These are phyloP conservation scores for Eucalyptus sideroxylon DNA, from an alignment of 345 rosid genomes.

Conservation along the genomic window DNA sequence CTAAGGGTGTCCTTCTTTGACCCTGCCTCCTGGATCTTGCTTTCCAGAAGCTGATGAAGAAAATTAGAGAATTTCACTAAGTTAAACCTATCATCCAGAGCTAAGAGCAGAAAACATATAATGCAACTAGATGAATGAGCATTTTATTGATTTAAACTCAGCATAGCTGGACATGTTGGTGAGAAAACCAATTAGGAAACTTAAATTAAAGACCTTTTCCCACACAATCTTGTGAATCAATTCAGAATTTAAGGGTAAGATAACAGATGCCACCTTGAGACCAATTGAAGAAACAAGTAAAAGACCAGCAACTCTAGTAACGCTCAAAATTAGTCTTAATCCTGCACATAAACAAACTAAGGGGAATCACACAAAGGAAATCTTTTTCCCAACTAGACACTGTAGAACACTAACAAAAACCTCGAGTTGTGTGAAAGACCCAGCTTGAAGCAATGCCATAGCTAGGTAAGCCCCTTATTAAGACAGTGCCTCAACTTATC, in stretches of 20 bases:
- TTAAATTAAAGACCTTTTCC: not conserved
- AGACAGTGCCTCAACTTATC: not conserved
- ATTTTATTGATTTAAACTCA: not conserved
- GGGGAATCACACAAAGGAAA: not conserved
- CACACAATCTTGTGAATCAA: not conserved
- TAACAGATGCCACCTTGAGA: not conserved
- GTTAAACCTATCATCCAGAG: not conserved
- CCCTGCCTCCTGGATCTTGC: conserved; percentile 50
- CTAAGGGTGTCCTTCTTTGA: conserved; percentile 45
- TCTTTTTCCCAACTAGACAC: not conserved
- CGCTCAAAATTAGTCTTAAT: not conserved
- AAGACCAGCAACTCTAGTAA: not conserved
- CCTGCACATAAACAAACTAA: not conserved
- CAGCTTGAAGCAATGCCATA: not conserved
- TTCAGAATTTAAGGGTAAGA: not conserved
- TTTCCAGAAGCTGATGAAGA: conserved; percentile 33
- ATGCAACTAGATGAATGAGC: not conserved
- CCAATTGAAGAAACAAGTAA: not conserved
- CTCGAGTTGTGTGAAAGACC: not conserved
- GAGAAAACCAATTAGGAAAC: not conserved
- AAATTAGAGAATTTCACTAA: not conserved
- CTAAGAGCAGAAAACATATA: not conserved
- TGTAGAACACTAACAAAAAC: not conserved
- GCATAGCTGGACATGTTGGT: not conserved
- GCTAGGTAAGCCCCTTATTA: not conserved